Conservation (phyloP, 768 basidiomycete genomes). For the Mycena rebaudengoi region DNA sequence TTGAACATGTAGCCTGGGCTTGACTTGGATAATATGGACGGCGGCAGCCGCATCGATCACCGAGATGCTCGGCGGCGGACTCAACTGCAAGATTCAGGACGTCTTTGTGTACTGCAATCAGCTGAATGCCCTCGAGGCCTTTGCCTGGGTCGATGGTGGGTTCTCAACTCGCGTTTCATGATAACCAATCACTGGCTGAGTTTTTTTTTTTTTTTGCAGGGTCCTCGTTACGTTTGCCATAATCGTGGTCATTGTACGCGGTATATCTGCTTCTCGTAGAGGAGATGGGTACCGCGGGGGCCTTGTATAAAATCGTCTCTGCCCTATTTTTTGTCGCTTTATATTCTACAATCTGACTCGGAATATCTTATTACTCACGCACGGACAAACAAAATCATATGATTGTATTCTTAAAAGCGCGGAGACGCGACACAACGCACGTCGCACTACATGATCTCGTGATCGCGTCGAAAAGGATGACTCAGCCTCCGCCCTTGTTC, state of each 20-base stretch:
- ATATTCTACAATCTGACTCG: no score
- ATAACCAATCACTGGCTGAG: neutral
- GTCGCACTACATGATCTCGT: no score
- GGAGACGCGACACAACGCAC: no score
- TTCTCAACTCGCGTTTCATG: constrained; percentile 10
- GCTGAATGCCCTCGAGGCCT: constrained; percentile 77
- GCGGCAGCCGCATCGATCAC: constrained; percentile 79
- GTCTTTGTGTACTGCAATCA: constrained; percentile 74
- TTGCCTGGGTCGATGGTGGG: constrained; percentile 81
- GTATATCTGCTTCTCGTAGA: constrained; percentile 62
- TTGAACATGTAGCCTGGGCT: constrained; percentile 55
- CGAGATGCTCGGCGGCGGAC: constrained; percentile 67
- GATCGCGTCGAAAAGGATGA: no score
- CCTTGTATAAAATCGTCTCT: no score
- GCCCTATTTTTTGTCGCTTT: no score
- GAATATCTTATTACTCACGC: no score
- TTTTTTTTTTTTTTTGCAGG: constrained; percentile 59
- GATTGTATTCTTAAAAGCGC: no score
- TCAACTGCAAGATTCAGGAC: constrained; percentile 67
- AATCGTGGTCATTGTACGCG: constrained; percentile 66
- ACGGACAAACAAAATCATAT: no score
- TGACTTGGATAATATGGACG: constrained; percentile 87
- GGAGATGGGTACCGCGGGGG: no score
- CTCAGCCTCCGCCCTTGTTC: no score
- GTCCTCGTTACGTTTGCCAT: constrained; percentile 69